Evolutionary conservation across 768 basidiomycete genomes (phyloP).

Genomic region (Piloderma croceum): DNA sequence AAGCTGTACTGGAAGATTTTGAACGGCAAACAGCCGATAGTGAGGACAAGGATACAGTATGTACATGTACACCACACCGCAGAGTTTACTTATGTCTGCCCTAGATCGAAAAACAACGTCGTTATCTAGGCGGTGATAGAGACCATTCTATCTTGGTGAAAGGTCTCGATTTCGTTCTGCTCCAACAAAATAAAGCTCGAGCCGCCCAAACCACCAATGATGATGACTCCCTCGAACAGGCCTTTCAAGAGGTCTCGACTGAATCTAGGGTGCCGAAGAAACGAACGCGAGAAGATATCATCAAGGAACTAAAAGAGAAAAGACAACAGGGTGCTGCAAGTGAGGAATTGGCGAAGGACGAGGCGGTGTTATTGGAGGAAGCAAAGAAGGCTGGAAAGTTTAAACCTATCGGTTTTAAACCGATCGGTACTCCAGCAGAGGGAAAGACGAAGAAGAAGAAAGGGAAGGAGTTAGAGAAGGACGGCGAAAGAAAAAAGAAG

Average conservation of each 20-base stretch:
- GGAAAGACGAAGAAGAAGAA: conserved; percentile 50
- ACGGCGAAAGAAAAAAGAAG: conserved; percentile 55
- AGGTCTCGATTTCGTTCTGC: conserved; percentile 80
- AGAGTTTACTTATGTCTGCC: conserved; percentile 2
- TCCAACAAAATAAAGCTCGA: conserved; percentile 79
- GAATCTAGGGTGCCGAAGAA: conserved; percentile 41
- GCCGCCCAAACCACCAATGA: conserved; percentile 53
- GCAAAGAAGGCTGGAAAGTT: conserved; percentile 41
- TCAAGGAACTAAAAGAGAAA: conserved; percentile 67
- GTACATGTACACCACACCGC: conserved; percentile 17
- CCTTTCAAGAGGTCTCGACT: conserved; percentile 47
- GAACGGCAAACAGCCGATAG: conserved; percentile 54
- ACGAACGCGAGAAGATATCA: conserved; percentile 72
- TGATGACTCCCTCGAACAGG: conserved; percentile 78
- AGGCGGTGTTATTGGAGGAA: conserved; percentile 24
- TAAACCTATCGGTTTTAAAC: conserved; percentile 62
- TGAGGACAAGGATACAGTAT: conserved; percentile 56
- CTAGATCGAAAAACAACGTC: conserved; percentile 71
- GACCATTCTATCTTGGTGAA: conserved; percentile 85
- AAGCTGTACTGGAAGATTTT: conserved; percentile 78
- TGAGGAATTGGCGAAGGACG: conserved; percentile 15
- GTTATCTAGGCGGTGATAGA: conserved; percentile 79
- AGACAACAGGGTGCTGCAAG: conserved; percentile 29
- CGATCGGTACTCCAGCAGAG: conserved; percentile 37
- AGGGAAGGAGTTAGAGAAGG: conserved; percentile 33